Evolutionary conservation across 768 basidiomycete species (phyloP), one percentile per base, ranked within the genome.

Genomic region (Cystobasidium ongulense): DNA sequence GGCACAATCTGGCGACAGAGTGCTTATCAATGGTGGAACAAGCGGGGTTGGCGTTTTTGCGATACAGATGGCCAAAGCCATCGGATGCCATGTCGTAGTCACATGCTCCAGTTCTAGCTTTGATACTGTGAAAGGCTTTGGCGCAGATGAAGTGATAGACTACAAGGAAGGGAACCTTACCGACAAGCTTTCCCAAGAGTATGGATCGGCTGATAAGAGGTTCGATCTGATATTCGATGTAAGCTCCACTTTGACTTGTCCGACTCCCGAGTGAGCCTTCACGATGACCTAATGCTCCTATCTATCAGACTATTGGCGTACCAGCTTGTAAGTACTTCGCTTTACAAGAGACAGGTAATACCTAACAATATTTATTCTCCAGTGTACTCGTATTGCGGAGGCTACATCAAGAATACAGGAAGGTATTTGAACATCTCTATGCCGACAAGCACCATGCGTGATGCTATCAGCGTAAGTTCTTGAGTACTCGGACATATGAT

Each of bases 21-120:
- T 91, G 1, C 85, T 90, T 76, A 82, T 91, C 77, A 87, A 89
- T 71, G 89, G 89, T 0, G 90, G 88, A 2, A 87, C 87, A 63
- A 86, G 87, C 0, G 81, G 86, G 15, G 88, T 90, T 0, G 90
- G 89, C 2, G 81, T 84, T n/a, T 85, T 85, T 76, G 89, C 88
- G 0, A 88, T 90, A 61, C 88, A 90, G 79, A 78, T 90, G 11
- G 88, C 89, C 8, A 90, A 90, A 78, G 84, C 85, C 0, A 83
- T 82, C 74, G 88, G 88, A 1, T 86, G 86, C 68, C 81, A 75
- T 1, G 88, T 90, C 3, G 82, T 85, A 1, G 85, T 86, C 0
- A 86, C 84, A 35, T 88, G 87, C 10, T 89, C 88, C 1, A 82
- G 78, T 0, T 85, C 83, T 79, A 90, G 89, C 74, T 84, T 86